Evolutionary conservation across 2,329 filamentous ascomycete species (phyloP), one percentile per base, ranked within the genome.

Genomic region (Fragosphaeria purpurea): DNA sequence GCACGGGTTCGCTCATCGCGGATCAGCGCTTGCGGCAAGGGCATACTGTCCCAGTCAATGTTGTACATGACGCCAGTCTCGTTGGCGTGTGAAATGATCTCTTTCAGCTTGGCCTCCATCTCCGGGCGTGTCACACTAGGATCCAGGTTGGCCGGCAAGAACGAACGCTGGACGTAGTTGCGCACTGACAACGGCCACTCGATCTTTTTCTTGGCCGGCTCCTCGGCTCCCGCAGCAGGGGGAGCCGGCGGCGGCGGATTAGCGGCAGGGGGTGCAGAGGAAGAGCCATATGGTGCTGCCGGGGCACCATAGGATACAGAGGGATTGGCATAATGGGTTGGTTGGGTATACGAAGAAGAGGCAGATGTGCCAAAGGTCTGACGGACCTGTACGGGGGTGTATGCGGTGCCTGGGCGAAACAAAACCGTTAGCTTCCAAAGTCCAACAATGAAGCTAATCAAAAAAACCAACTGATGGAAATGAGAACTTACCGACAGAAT

Each of bases 111-210:
- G 53, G 74, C 73, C 66, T 95, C 86, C 75, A 96, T 85, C 51
- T 95, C 88, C 48, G 75, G 61, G 48, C 78, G 77, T 47, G 71
- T 66, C 44, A 90, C 78, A 40, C 77, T 75, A 5, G 76, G 61
- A 55, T 86, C 76, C 57, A 82, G 72, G 63, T 89, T 86, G 52
- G 82, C 78, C 32, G 81, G 78, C 47, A 86, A 81, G 64, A 97
- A 97, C 32, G 89, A 90, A 62, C 89, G 83, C 61, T 89, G 85
- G 35, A 97, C 91, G 69, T 96, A 97, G 57, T 77, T 74, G 59
- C 89, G 86, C 53, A 97, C 88, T n/a, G 84, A 79, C 42, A 79
- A 72, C 35, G 89, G 83, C 84, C 88, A 97, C 59, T 85, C 80
- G 60, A 85, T 82, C 70, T 85, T 87, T 63, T 75, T 69, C 65